Base-by-base conservation (phyloP, 805 yeast genomes). In the Candida xyloterini region DNA sequence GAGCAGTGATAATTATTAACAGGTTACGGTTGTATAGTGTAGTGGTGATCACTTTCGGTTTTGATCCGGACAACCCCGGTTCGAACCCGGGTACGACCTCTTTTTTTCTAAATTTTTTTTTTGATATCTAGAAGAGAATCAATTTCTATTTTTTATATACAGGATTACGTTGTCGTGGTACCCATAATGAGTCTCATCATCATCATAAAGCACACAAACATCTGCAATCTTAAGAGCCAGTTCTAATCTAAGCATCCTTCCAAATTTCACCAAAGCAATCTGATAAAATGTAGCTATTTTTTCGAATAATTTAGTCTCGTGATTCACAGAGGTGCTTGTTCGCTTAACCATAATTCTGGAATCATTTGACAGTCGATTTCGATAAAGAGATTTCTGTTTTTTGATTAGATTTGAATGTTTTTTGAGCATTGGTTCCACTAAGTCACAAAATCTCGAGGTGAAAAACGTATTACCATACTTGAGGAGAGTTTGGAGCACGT, bases 11-110 rank as follows among this genome's bases (percentile, higher is more conserved):
- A 5, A 24, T 33, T 10, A 7, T 4, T 23, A 27, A 6, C 21
- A 27, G 20, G 30, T 24, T 14, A 15, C 10, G 67, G 66, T 62
- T 62, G 62, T 76, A 75, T 79, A 77, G 84, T 78, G 84, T 79
- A 79, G 84, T 76, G 84, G 84, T 79, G 76, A 79, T 79, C 84
- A 79, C 84, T 70, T 71, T 77, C 76, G 84, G 84, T 79, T 79
- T 75, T 79, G 84, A 79, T 79, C 84, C 84, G 76, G 64, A 70
- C 79, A 76, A 79, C 84, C 83, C 84, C 84, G 78, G 84, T 79
- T 79, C 85, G 84, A 79, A 77, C 76, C 84, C 84, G 84, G 84
- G 84, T 74, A 76, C 75, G 85, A 78, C 83, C 84, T 78, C 45
- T 46, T 42, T 51, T 52, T 54, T 55, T 43, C n/a, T 22, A 21